phyloP scores from a whole-genome alignment of 2,329 filamentous ascomycete species.

The Alternaria triticimaculans region DNA sequence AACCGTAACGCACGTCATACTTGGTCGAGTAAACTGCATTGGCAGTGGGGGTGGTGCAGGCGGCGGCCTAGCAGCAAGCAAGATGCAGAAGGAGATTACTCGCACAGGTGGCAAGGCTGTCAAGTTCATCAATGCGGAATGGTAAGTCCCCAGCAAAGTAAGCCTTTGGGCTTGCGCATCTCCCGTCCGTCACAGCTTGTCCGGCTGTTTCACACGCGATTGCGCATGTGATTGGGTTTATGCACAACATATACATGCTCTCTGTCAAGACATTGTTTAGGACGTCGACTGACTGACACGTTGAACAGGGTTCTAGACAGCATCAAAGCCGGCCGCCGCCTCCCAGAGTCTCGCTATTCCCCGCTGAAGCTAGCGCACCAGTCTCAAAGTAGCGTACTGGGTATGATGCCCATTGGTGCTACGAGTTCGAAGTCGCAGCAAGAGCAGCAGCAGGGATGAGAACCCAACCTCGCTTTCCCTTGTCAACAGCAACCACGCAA shows the following conservation, averaged over 20 bases:
- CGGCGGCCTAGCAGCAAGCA: slow-evolving; percentile 76
- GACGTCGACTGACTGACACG: slow-evolving; percentile 14
- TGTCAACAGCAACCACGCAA: not conserved
- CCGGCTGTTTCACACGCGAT: not conserved
- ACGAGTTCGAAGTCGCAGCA: slow-evolving; percentile 7
- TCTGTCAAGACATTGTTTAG: not conserved
- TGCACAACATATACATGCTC: not conserved
- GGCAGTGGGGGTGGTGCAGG: slow-evolving; percentile 71
- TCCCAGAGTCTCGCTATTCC: slow-evolving; percentile 76
- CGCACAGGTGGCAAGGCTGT: slow-evolving; percentile 71
- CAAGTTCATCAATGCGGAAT: slow-evolving; percentile 82
- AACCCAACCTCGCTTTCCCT: not conserved
- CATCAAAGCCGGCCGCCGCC: slow-evolving; percentile 74
- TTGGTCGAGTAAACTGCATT: slow-evolving; percentile 58
- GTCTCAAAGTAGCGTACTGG: slow-evolving; percentile 34
- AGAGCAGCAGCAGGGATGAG: slow-evolving; percentile 14
- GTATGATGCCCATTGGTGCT: slow-evolving; percentile 16
- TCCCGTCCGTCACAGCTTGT: not conserved
- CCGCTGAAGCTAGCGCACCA: slow-evolving; percentile 37
- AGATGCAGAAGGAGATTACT: slow-evolving; percentile 81
- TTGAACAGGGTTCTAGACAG: slow-evolving; percentile 77
- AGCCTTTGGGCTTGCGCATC: not conserved
- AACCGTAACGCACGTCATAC: slow-evolving; percentile 83
- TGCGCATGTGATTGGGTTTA: not conserved
- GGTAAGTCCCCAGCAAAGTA: slow-evolving; percentile 55